Evolutionary conservation across 768 basidiomycete species (phyloP), one percentile per base, ranked within the genome.

Genomic region (Tubosaeta brunneosetosa): DNA sequence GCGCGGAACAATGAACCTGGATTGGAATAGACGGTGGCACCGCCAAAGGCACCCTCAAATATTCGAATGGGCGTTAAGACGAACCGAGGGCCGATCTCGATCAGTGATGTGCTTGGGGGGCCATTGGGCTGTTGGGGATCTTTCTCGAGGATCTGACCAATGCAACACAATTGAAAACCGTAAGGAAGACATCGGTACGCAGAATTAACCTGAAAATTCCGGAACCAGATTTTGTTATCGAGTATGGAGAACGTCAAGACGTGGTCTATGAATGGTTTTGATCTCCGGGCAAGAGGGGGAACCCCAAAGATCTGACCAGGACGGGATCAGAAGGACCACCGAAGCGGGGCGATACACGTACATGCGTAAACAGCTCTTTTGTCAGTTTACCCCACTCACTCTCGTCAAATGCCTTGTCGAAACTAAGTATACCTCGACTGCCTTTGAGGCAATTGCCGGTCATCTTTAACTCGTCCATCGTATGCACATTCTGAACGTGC

Each of bases 401-500:
- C 47, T 89, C 83, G 43, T 97, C 92, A 69, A 97, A 98, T 40
- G 76, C 82, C 55, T 85, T 81, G 71, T 97, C 94, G 67, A 99
- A 99, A 66, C 89, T 91, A 58, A 98, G 73, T 49, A 98, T 73
- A 5, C 94, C 95, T 49, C 97, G 76, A 63, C 90, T 91, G 16
- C 97, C 97, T 72, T 95, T 97, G 59, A 99, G 71, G 70, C 97
- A 99, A 69, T 99, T 98, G 31, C 97, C 97, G 7, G 94, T 95
- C 94, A 99, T 90, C 75, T 98, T 98, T 58, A 99, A 78, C 71
- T 99, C 97, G 73, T 98, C 97, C 97, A 98, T 98, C 40, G 97
- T 99, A 70, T 99, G 97, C 50, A 95, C 79, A 66, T 98, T 99
- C 72, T 97, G 94, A 14, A 97, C 95, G 65, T 98, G 97, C 77